phyloP scores from a whole-genome alignment of 108 stramenopile species.

The Pseudonitzschia delicatissima region DNA sequence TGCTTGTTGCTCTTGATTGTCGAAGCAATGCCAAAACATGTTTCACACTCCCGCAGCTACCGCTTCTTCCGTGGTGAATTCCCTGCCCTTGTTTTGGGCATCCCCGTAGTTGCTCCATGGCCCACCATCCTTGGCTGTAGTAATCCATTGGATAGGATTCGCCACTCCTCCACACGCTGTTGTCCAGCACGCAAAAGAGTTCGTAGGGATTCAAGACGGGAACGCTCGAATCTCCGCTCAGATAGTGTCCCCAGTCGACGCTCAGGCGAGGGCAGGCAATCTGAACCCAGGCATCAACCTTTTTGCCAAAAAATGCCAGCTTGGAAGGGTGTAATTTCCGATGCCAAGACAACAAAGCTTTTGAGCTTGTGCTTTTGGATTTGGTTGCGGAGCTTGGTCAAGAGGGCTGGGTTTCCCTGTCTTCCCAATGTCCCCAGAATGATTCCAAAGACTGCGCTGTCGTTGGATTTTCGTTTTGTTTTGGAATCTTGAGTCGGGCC shows the following conservation, averaged over 20 bases:
- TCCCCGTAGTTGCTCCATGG: constrained; percentile 93
- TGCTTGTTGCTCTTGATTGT: too few species aligned
- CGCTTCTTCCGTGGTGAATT: background rate
- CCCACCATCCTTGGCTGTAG: constrained; percentile 85
- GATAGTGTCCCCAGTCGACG: constrained; percentile 96
- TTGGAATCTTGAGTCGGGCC: constrained; percentile 8
- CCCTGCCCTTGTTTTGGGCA: constrained; percentile 43
- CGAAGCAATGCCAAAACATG: too few species aligned
- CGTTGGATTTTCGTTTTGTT: background rate
- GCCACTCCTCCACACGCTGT: constrained; percentile 42
- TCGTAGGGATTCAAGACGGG: constrained; percentile 94
- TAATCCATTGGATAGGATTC: constrained; percentile 95
- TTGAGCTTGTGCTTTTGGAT: constrained; percentile 55
- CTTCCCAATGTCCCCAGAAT: constrained; percentile 96
- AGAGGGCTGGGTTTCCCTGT: constrained; percentile 97
- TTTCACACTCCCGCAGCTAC: background rate
- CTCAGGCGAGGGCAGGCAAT: constrained; percentile 96
- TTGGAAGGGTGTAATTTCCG: constrained; percentile 92
- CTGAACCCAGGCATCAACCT: constrained; percentile 94
- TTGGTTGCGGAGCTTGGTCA: constrained; percentile 59
- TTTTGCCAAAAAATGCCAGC: constrained; percentile 59
- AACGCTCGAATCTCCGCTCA: constrained; percentile 32
- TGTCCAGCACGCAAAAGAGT: constrained; percentile 83
- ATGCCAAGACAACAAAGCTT: constrained; percentile 80
- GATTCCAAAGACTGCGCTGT: constrained; percentile 70